These are phyloP conservation scores for Austropuccinia psidii DNA, from an alignment of 1,284 basidiomycete genomes.

Conservation along the genomic window DNA sequence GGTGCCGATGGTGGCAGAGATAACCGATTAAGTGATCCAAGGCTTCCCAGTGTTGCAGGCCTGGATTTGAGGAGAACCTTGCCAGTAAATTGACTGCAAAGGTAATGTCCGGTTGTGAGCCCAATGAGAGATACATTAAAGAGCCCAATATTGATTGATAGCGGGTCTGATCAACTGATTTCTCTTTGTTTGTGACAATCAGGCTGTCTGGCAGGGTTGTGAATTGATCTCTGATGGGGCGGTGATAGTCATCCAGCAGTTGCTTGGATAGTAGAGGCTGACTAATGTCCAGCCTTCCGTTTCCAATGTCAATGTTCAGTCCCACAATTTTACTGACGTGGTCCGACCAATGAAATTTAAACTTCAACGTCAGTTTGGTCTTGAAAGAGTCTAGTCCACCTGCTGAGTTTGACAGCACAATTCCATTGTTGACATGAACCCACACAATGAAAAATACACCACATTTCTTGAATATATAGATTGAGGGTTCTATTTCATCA, in stretches of 20 bases:
- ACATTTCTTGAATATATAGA: background rate
- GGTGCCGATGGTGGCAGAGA: background rate
- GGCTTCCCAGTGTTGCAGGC: background rate
- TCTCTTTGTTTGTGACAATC: background rate
- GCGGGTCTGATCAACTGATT: background rate
- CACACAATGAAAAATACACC: background rate
- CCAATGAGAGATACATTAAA: background rate
- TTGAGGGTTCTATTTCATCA: background rate
- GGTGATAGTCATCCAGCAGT: background rate
- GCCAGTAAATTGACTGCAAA: background rate
- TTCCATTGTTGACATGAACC: slow-evolving; percentile 14
- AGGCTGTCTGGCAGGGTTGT: background rate
- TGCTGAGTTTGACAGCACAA: too few species aligned
- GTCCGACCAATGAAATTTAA: too few species aligned
- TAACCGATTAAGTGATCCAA: background rate
- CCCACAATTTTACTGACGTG: background rate
- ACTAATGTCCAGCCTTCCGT: background rate
- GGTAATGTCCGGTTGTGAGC: background rate
- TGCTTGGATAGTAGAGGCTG: background rate
- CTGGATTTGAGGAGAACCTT: background rate
- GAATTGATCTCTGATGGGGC: background rate
- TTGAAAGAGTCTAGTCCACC: too few species aligned
- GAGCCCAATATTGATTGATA: background rate
- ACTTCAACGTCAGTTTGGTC: too few species aligned
- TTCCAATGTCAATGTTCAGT: background rate